A percentile compares a stretch with the other conserved stretches of the same genome.
phyloP scores from a whole-genome alignment of 805 yeast species.

The Cyberlindnera mrakii region DNA sequence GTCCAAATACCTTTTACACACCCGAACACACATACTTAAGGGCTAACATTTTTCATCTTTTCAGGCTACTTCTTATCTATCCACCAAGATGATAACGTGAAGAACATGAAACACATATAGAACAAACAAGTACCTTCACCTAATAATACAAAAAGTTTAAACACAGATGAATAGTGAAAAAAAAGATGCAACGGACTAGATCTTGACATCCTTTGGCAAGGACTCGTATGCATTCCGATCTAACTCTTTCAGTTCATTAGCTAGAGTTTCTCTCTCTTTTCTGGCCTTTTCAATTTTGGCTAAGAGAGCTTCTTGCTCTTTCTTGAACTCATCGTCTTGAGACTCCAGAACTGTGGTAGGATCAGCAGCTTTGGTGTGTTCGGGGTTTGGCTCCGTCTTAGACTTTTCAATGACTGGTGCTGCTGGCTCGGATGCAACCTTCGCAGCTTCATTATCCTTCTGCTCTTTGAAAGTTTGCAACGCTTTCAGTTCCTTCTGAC shows the following conservation, averaged over 20 bases:
- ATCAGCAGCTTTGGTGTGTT: slow-evolving; percentile 8
- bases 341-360: slow-evolving; percentile 3
- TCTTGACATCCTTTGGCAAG: slow-evolving; percentile 13
- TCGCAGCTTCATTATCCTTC: slow-evolving; percentile 2
- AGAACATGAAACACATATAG: too few species aligned
- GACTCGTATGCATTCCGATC: slow-evolving; percentile 12
- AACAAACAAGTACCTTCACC: too few species aligned
- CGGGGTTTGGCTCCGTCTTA: slow-evolving; percentile 4
- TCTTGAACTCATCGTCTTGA: slow-evolving; percentile 4
- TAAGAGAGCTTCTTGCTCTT: slow-evolving; percentile 11
- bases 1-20: too few species aligned
- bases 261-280: slow-evolving; percentile 14
- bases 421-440: background rate
- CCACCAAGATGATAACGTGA: too few species aligned
- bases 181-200: background rate
- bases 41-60: too few species aligned
- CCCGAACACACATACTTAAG: too few species aligned
- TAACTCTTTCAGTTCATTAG: slow-evolving; percentile 11
- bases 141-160: too few species aligned
- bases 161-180: background rate
- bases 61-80: too few species aligned
- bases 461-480: slow-evolving; percentile 1
- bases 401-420: background rate
- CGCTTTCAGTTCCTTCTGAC: slow-evolving; percentile 10
- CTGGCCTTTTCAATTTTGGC: slow-evolving; percentile 17